A percentile compares a stretch with the other conserved stretches of the same genome.
phyloP scores from a whole-genome alignment of 208 protist genomes.

The Wallacemonas sp. region DNA sequence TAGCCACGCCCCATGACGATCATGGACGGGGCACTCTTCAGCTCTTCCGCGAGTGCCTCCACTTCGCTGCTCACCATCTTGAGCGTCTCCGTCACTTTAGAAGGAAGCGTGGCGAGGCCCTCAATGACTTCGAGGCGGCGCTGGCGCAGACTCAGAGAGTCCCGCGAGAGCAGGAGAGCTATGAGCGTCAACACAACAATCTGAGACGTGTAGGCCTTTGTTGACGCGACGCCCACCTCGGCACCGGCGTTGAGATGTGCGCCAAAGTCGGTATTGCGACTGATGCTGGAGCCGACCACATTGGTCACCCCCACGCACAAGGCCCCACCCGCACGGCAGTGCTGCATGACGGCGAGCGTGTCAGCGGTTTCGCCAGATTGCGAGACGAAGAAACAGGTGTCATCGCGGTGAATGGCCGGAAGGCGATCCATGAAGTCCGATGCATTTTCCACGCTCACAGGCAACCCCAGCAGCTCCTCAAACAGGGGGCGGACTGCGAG shows the following conservation, averaged over 20 bases:
- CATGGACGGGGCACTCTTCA: slow-evolving; percentile 55
- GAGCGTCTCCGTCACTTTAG: slow-evolving; percentile 62
- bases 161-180: slow-evolving; percentile 80
- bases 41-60: slow-evolving; percentile 60
- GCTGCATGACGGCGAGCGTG: slow-evolving; percentile 85
- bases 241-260: slow-evolving; percentile 92
- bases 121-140: slow-evolving; percentile 72
- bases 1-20: slow-evolving; percentile 93
- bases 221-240: slow-evolving; percentile 96
- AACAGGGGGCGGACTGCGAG: slow-evolving; percentile 85
- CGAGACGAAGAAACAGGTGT: slow-evolving; percentile 92
- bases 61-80: slow-evolving; percentile 49
- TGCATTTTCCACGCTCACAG: slow-evolving; percentile 88
- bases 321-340: slow-evolving; percentile 75
- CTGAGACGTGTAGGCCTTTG: slow-evolving; percentile 97
- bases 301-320: slow-evolving; percentile 93
- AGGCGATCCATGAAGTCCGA: slow-evolving; percentile 92
- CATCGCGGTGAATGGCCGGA: slow-evolving; percentile 75
- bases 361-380: slow-evolving; percentile 97
- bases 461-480: slow-evolving; percentile 91
- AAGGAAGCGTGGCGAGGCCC: slow-evolving; percentile 59
- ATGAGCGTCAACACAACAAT: slow-evolving; percentile 90
- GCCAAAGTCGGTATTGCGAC: slow-evolving; percentile 83
- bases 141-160: slow-evolving; percentile 39
- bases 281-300: slow-evolving; percentile 91